Conservation (phyloP, 2,329 filamentous ascomycete species). For the Aquanectria penicillioides region DNA sequence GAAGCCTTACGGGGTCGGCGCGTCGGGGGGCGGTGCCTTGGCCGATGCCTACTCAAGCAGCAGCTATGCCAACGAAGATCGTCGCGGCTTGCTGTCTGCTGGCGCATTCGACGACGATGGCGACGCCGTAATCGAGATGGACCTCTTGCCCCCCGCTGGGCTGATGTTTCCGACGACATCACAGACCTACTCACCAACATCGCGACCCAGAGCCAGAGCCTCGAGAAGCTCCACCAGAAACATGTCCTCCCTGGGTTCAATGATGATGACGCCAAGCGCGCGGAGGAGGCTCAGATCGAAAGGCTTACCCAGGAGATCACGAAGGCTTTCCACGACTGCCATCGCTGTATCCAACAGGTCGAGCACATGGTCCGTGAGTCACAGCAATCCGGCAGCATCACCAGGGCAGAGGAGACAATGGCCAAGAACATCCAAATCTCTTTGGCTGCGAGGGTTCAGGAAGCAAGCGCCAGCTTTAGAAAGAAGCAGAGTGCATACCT, state of each 20-base stretch:
- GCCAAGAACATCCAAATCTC: conserved; percentile 95
- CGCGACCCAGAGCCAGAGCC: conserved; percentile 80
- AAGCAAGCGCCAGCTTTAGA: conserved; percentile 89
- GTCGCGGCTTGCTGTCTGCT: conserved; percentile 84
- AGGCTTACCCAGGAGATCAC: conserved; percentile 90
- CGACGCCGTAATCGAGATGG: conserved; percentile 98
- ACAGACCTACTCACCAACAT: conserved; percentile 83
- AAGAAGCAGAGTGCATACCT: conserved; percentile 98
- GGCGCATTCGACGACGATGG: conserved; percentile 85
- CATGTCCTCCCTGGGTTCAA: conserved; percentile 97
- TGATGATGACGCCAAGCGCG: conserved; percentile 87
- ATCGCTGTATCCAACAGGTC: conserved; percentile 86
- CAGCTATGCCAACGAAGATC: conserved; percentile 59
- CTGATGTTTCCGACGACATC: conserved; percentile 94
- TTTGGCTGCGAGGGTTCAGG: conserved; percentile 86
- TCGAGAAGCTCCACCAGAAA: conserved; percentile 96
- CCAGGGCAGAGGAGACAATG: conserved; percentile 91
- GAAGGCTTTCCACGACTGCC: conserved; percentile 87
- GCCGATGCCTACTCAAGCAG: conserved; percentile 66
- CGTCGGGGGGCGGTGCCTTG: conserved; percentile 65
- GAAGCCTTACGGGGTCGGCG: conserved; percentile 69
- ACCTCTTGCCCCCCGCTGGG: conserved; percentile 95
- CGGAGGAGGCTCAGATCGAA: conserved; percentile 92
- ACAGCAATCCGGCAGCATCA: conserved; percentile 76
- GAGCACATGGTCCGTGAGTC: conserved; percentile 88